Conservation (phyloP, 2,329 filamentous ascomycete genomes). For the Paraphaeosphaeria minitans region DNA sequence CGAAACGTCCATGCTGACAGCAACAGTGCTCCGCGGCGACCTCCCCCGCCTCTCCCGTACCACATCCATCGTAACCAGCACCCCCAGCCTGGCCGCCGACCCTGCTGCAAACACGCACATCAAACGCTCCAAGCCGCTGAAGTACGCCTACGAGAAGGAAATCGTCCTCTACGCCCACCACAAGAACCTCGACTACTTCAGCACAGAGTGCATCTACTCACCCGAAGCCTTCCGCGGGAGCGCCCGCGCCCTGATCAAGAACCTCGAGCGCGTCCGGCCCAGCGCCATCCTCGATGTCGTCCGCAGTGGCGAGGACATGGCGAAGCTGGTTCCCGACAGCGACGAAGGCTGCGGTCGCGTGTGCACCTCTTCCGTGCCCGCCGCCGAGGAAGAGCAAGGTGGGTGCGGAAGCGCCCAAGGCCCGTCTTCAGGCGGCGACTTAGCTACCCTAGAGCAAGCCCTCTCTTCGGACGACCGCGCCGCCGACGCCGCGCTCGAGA, state of each 20-base stretch:
- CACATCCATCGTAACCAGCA: constrained; percentile 80
- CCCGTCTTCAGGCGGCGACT: constrained; percentile 71
- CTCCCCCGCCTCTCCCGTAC: constrained; percentile 83
- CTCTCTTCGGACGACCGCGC: constrained; percentile 69
- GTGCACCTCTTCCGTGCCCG: constrained; percentile 39
- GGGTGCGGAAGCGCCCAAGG: constrained; percentile 78
- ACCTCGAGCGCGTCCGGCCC: constrained; percentile 87
- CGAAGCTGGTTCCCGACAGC: constrained; percentile 72
- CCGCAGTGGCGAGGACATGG: constrained; percentile 94
- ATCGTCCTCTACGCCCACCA: constrained; percentile 98
- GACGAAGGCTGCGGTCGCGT: constrained; percentile 42
- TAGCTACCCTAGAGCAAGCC: constrained; percentile 79
- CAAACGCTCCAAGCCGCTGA: constrained; percentile 93
- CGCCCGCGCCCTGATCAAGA: constrained; percentile 90
- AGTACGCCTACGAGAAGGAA: constrained; percentile 99
- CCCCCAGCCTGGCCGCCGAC: constrained; percentile 59
- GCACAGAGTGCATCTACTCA: constrained; percentile 97
- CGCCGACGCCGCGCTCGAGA: constrained; percentile 63
- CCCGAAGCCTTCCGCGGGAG: constrained; percentile 95
- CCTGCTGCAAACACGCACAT: constrained; percentile 71
- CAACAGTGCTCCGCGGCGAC: constrained; percentile 76
- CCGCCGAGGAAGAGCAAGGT: constrained; percentile 64
- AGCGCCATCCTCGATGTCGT: constrained; percentile 96
- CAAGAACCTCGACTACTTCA: constrained; percentile 97
- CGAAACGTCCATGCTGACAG: constrained; percentile 14